Conservation (phyloP, 345 rosid genomes). For the Gossypium mustelinum region DNA sequence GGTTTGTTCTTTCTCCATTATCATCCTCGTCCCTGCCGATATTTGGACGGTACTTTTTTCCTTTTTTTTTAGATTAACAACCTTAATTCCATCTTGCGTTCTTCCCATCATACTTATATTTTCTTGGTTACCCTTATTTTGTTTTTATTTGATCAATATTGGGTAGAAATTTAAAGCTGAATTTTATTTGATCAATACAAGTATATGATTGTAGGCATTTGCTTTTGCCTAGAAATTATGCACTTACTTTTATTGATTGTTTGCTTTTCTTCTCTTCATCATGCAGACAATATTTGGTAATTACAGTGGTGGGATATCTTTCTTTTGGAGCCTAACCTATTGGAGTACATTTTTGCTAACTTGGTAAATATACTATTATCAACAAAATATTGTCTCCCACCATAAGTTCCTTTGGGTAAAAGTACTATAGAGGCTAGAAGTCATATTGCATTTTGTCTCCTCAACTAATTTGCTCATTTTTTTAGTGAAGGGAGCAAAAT, state of each 20-base stretch:
- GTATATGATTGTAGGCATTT: neutral
- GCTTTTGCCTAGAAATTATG: neutral
- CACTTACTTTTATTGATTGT: neutral
- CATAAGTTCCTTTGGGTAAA: neutral
- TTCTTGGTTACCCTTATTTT: no score
- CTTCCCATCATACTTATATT: no score
- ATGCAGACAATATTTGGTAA: constrained; percentile 32
- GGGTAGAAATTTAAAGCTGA: no score
- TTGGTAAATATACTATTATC: constrained; percentile 39
- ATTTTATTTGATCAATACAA: neutral
- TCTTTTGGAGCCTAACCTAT: constrained; percentile 77
- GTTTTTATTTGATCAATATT: no score
- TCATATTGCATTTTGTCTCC: no score
- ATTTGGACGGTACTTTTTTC: constrained; percentile 51
- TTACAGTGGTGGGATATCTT: constrained; percentile 39
- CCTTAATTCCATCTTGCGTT: no score
- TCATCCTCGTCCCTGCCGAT: constrained; percentile 81
- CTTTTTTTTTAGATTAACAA: neutral
- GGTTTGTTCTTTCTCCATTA: constrained; percentile 73
- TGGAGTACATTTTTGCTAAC: constrained; percentile 82
- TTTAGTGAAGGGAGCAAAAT: no score
- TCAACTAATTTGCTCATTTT: no score
- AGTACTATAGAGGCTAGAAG: no score
- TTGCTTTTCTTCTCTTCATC: constrained; percentile 2
- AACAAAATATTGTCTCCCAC: neutral